Conservation (phyloP, 768 basidiomycete genomes). For the Suillus alpinus region DNA sequence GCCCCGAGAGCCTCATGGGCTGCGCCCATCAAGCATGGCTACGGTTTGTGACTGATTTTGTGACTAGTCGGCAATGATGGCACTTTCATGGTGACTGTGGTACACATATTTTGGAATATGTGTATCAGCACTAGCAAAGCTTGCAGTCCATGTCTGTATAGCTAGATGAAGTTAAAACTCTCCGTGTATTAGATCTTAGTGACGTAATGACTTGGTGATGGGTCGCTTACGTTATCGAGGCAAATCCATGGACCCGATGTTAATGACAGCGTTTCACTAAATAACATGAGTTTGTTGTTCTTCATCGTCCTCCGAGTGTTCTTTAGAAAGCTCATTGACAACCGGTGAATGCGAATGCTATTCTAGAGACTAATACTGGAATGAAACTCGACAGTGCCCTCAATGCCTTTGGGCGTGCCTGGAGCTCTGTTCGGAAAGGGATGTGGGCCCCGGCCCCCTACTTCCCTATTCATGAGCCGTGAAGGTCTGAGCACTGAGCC, state of each 20-base stretch:
- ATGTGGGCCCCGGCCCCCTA: not conserved
- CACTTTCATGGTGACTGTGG: too few relatives aligned
- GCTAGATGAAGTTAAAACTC: too few relatives aligned
- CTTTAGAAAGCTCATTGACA: not conserved
- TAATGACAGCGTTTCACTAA: not conserved
- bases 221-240: too few relatives aligned
- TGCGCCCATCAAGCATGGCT: too few relatives aligned
- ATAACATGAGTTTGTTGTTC: not conserved
- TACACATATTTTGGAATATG: too few relatives aligned
- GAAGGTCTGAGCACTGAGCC: not conserved
- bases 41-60: too few relatives aligned
- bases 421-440: not conserved
- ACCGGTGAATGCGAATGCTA: not conserved
- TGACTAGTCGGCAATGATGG: too few relatives aligned
- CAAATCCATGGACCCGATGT: too few relatives aligned
- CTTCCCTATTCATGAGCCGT: not conserved
- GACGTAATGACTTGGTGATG: not conserved
- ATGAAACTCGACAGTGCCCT: not conserved
- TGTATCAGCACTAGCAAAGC: too few relatives aligned
- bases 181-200: too few relatives aligned
- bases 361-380: not conserved
- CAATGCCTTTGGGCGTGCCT: not conserved
- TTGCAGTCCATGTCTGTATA: too few relatives aligned
- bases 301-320: not conserved
- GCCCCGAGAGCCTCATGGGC: too few relatives aligned